Percentiles rank a stretch among this genome's conserved stretches.
Conservation (phyloP, 1,284 basidiomycete species). For the Cutaneotrichosporon cavernicola region DNA sequence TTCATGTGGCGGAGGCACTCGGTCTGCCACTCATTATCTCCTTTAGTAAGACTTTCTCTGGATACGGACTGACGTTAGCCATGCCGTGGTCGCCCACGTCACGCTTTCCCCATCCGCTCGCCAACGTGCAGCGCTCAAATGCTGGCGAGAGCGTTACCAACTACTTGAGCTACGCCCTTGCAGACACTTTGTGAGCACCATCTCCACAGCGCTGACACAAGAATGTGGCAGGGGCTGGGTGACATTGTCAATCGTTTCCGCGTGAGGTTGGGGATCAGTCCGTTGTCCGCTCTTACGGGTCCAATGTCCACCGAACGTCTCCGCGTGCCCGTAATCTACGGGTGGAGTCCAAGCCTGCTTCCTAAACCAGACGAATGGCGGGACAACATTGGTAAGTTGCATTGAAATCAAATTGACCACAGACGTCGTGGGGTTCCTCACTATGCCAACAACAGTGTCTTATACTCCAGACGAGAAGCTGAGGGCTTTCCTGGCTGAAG, state of each 20-base stretch:
- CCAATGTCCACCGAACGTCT: slow-evolving; percentile 61
- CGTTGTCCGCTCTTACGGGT: slow-evolving; percentile 58
- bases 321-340: slow-evolving; percentile 68
- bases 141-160: slow-evolving; percentile 54
- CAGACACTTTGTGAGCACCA: slow-evolving; percentile 55
- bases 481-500: slow-evolving; percentile 57
- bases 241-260: slow-evolving; percentile 65
- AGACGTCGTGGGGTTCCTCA: slow-evolving; percentile 66
- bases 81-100: slow-evolving; percentile 70
- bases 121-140: slow-evolving; percentile 55
- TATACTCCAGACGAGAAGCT: slow-evolving; percentile 47
- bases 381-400: slow-evolving; percentile 59
- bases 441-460: slow-evolving; percentile 4
- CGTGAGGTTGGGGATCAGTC: slow-evolving; percentile 57
- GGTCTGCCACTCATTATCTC: slow-evolving; percentile 62
- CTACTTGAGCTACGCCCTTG: slow-evolving; percentile 60
- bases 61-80: slow-evolving; percentile 47
- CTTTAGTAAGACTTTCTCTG: slow-evolving; percentile 10
- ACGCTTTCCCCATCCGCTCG: slow-evolving; percentile 64
- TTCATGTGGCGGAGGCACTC: slow-evolving; percentile 65
- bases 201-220: not conserved
- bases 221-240: slow-evolving; percentile 55
- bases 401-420: not conserved
- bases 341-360: slow-evolving; percentile 64
- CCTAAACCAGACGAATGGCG: slow-evolving; percentile 66